These are phyloP conservation scores for Magnusiomyces fungicola DNA, from an alignment of 1,139 yeast species.

Conservation along the genomic window DNA sequence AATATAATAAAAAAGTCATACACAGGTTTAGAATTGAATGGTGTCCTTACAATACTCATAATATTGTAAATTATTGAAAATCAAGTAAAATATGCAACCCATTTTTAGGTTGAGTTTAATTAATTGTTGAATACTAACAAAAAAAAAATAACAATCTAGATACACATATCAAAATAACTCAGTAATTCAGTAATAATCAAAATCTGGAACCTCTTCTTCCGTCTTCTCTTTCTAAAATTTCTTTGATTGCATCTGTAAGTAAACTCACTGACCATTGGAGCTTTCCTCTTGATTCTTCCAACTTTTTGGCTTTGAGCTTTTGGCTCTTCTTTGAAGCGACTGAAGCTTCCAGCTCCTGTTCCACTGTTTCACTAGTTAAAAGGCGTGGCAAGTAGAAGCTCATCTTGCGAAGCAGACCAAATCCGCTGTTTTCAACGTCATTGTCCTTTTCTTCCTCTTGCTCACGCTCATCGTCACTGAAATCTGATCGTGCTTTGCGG, in stretches of 20 bases:
- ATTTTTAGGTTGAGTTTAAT: too few species aligned
- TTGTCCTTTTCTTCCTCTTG: background rate
- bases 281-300: background rate
- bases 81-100: too few species aligned
- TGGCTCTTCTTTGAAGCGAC: background rate
- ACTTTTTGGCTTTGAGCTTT: background rate
- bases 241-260: background rate
- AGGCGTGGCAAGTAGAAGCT: background rate
- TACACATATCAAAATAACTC: background rate
- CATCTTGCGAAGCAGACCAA: background rate
- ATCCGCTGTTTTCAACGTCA: background rate
- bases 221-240: background rate
- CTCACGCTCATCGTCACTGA: background rate
- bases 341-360: background rate
- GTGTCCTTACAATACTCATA: too few species aligned
- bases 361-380: background rate
- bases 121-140: too few species aligned
- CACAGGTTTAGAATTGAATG: too few species aligned
- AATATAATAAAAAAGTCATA: too few species aligned
- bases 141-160: background rate
- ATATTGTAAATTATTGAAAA: too few species aligned
- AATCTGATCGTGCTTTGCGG: constrained; percentile 20
- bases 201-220: background rate
- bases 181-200: background rate
- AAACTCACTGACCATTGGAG: background rate